Percentiles rank a stretch among this genome's conserved stretches.
Conservation (phyloP, 2,329 filamentous ascomycete genomes). For the Aureobasidium vineae region DNA sequence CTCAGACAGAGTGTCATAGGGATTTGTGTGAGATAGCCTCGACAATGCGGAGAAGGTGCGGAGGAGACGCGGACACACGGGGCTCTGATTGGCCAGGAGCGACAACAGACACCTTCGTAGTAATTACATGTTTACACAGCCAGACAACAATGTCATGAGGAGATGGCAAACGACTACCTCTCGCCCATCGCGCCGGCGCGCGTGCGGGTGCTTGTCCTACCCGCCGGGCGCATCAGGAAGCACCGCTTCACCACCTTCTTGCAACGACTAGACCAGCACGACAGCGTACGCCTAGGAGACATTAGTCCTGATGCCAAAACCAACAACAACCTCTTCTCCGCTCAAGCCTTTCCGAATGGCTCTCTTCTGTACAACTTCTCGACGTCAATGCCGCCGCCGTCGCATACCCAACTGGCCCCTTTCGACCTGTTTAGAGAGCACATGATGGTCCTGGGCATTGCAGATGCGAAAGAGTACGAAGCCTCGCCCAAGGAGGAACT, state of each 20-base stretch:
- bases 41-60: not conserved
- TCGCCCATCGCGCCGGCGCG: slow-evolving; percentile 88
- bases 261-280: slow-evolving; percentile 71
- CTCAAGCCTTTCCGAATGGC: slow-evolving; percentile 80
- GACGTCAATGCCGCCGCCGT: slow-evolving; percentile 73
- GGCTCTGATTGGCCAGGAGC: slow-evolving; percentile 5
- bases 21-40: slow-evolving; percentile 4
- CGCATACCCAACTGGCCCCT: slow-evolving; percentile 75
- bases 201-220: slow-evolving; percentile 82
- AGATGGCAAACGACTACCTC: slow-evolving; percentile 84
- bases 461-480: slow-evolving; percentile 73
- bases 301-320: slow-evolving; percentile 80
- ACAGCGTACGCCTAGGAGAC: slow-evolving; percentile 80
- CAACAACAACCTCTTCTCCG: slow-evolving; percentile 92
- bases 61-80: not conserved
- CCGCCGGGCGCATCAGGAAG: slow-evolving; percentile 80
- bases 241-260: slow-evolving; percentile 78
- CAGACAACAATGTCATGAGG: slow-evolving; percentile 45
- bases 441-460: slow-evolving; percentile 77
- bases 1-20: not conserved
- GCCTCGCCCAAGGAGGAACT: slow-evolving; percentile 35
- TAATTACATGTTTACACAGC: not conserved
- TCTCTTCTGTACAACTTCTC: slow-evolving; percentile 85
- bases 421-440: slow-evolving; percentile 90
- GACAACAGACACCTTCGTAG: not conserved